Percentiles rank a stretch among this genome's conserved stretches.
Conservation (phyloP, 345 rosid species). For the Salix purpurea region DNA sequence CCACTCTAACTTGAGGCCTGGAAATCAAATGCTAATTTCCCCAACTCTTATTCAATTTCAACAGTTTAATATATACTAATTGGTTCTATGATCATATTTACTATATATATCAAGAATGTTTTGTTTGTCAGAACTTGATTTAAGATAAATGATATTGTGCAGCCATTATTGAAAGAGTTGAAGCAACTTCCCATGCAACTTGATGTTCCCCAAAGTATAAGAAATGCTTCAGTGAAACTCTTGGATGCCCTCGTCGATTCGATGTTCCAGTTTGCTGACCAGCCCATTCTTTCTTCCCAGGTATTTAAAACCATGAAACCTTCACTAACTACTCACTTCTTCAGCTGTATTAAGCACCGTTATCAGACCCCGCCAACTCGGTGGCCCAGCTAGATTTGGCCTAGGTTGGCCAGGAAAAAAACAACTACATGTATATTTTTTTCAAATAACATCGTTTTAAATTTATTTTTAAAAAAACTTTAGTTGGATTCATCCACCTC, state of each 20-base stretch:
- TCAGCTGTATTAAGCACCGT: neutral
- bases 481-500: no score
- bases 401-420: no score
- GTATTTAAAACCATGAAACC: neutral
- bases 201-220: slow-evolving; percentile 17
- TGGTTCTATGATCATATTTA: neutral
- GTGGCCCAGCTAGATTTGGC: no score
- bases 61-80: neutral
- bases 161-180: slow-evolving; percentile 27
- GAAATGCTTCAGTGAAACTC: slow-evolving; percentile 16
- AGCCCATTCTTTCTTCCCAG: slow-evolving; percentile 43
- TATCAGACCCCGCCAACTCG: neutral
- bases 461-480: no score
- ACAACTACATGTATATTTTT: no score
- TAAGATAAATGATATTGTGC: neutral
- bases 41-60: neutral
- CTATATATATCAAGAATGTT: neutral
- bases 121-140: neutral
- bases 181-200: slow-evolving; percentile 18
- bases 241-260: slow-evolving; percentile 42
- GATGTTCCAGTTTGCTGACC: slow-evolving; percentile 33
- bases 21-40: neutral
- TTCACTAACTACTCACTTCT: neutral
- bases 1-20: neutral
- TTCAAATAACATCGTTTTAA: no score